Percentiles rank a stretch among this genome's conserved stretches.
These are phyloP conservation scores for Vigna nakashimae DNA, from an alignment of 306 rosid species.

Conservation along the genomic window DNA sequence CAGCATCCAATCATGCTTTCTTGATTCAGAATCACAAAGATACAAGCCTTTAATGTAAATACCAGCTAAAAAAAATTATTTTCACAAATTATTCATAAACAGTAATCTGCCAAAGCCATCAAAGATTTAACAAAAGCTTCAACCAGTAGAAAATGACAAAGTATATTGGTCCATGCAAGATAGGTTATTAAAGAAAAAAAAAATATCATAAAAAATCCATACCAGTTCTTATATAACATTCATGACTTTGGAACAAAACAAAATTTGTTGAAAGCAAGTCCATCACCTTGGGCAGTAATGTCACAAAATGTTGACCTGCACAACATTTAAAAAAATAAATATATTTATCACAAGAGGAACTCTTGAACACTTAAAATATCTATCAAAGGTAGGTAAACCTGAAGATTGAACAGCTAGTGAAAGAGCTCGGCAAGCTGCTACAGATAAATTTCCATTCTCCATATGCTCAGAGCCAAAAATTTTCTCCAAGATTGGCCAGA, in stretches of 20 bases:
- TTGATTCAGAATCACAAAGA: slow-evolving; percentile 12
- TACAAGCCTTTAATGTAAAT: slow-evolving; percentile 7
- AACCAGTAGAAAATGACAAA: background rate
- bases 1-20: slow-evolving; percentile 27
- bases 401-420: slow-evolving; percentile 90
- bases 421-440: slow-evolving; percentile 96
- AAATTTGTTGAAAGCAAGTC: slow-evolving; percentile 88
- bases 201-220: slow-evolving; percentile 43
- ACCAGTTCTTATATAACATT: slow-evolving; percentile 95
- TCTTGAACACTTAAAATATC: slow-evolving; percentile 25
- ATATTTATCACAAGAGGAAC: slow-evolving; percentile 26
- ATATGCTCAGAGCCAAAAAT: slow-evolving; percentile 82
- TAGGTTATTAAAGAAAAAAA: slow-evolving; percentile 25
- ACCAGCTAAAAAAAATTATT: slow-evolving; percentile 3
- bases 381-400: slow-evolving; percentile 55
- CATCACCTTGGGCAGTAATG: slow-evolving; percentile 77
- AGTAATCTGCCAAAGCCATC: slow-evolving; percentile 13
- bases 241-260: slow-evolving; percentile 83
- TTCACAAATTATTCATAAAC: slow-evolving; percentile 18
- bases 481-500: slow-evolving; percentile 95
- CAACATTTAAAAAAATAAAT: slow-evolving; percentile 42
- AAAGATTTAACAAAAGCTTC: slow-evolving; percentile 16
- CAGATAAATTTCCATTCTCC: slow-evolving; percentile 85
- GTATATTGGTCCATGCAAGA: slow-evolving; percentile 13
- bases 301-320: slow-evolving; percentile 85